Base-by-base conservation (phyloP, 176 grass and related monocot species). In the Triticum urartu region DNA sequence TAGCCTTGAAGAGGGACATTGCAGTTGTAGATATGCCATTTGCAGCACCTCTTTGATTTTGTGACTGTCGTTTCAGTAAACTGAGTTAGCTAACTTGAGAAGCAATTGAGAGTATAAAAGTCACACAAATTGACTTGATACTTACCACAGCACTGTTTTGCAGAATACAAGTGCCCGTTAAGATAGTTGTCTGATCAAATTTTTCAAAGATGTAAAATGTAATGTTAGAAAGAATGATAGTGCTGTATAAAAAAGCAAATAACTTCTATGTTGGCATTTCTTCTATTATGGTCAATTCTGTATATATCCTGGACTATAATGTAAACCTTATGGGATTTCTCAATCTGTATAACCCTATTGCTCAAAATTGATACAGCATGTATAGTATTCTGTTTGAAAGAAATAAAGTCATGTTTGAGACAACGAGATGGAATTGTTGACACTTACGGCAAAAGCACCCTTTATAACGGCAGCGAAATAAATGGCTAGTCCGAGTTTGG, bases 131-230 rank as follows among this genome's bases (percentile, higher is more conserved):
- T 26, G 8, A 33, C 43, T 76, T 32, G 25, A 32, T 81, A 86
- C 78, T 94, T 90, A 84, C 95, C 95, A 98, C 95, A 6, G 93
- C 93, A 74, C 91, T 94, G 64, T 98, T 98, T 89, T 98, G 93
- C 39, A 98, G 89, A 84, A 98, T 88, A 9, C 86, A 93, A 47
- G 68, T 91, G n/a, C 89, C 88, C 11, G 90, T 95, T 68, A 91
- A 79, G 52, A 88, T 86, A 15, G 93, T 90, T 30, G 93, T 83
- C 95, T 95, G 91, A 82, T 84, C 34, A 87, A 89, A 79, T 72
- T 86, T 36, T 32, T 36, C 11, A 74, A 77, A 65, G 9, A 42
- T 12, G 25, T 54, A 32, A 76, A 9, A 42, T 12, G 25, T 54
- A 32, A 76, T 66, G 13, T 88, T 78, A 71, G 66, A 12, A 77